Conservation (phyloP, 805 yeast genomes). For the Sugiyamaella marilandica region DNA sequence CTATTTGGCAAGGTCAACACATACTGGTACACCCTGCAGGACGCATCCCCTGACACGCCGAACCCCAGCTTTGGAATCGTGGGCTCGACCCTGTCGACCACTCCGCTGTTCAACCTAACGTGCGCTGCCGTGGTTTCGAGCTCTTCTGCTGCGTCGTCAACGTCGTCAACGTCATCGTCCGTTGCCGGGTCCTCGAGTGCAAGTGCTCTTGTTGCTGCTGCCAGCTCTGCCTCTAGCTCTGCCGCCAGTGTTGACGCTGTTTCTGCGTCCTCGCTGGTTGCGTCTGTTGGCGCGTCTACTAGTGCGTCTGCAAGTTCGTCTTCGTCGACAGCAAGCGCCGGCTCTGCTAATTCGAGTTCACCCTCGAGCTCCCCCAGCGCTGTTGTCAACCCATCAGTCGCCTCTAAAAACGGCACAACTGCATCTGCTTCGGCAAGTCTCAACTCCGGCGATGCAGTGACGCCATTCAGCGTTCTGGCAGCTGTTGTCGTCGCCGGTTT, state of each 20-base stretch:
- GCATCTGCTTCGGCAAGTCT: constrained; percentile 1
- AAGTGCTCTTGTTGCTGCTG: constrained; percentile 4
- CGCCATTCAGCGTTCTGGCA: background rate
- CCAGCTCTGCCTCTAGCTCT: constrained; percentile 11
- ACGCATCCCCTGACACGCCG: constrained; percentile 15
- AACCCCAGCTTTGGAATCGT: constrained; percentile 21
- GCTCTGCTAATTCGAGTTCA: too few relatives aligned
- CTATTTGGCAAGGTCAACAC: constrained; percentile 20
- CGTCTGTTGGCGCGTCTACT: constrained; percentile 11
- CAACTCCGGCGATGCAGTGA: constrained; percentile 2
- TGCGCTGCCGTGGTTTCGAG: constrained; percentile 11
- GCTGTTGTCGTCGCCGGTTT: background rate
- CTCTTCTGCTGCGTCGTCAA: constrained; percentile 8
- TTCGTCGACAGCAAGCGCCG: too few relatives aligned
- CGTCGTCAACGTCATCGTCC: background rate
- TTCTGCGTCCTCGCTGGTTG: constrained; percentile 1
- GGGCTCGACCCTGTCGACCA: constrained; percentile 13
- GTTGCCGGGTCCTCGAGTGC: background rate
- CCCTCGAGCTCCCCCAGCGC: background rate
- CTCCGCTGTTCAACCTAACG: constrained; percentile 18
- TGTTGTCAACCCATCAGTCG: background rate
- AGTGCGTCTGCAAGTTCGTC: constrained; percentile 12
- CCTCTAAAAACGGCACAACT: background rate
- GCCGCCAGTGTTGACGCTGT: constrained; percentile 1
- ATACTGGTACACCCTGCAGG: constrained; percentile 23